phyloP scores from a whole-genome alignment of 225 moss, liverwort and hornwort genomes.

The Anthoceros angustus region DNA sequence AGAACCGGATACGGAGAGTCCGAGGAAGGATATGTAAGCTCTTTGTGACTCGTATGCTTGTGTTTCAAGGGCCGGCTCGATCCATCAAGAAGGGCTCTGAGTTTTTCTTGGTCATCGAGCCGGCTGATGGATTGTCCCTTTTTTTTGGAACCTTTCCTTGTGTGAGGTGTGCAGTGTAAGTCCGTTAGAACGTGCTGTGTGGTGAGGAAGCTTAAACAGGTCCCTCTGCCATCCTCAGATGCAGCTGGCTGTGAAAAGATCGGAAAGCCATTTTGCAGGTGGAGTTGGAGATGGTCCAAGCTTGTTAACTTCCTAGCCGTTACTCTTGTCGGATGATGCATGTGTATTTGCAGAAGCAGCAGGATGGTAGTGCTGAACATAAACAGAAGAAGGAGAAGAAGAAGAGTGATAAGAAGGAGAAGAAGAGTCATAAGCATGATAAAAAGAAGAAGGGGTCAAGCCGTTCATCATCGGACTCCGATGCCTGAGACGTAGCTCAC shows the following conservation, averaged over 20 bases:
- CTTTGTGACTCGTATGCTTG: background rate
- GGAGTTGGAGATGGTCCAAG: background rate
- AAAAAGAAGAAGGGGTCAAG: background rate
- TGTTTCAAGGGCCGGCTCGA: background rate
- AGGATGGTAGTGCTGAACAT: background rate
- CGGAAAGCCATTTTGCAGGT: background rate
- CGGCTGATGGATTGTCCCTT: background rate
- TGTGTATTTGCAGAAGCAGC: background rate
- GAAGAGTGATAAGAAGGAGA: background rate
- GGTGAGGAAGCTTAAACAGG: too few relatives aligned
- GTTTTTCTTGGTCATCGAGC: background rate
- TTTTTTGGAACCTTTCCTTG: too few relatives aligned
- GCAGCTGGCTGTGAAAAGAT: background rate
- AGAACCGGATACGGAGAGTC: background rate
- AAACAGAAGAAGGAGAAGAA: background rate
- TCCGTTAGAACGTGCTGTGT: too few relatives aligned
- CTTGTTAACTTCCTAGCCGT: background rate
- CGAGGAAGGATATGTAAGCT: background rate
- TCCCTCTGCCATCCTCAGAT: too few relatives aligned
- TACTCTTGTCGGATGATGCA: conserved; percentile 1
- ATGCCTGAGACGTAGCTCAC: background rate
- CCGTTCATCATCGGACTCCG: background rate
- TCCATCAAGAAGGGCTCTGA: background rate
- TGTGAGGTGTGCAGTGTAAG: too few relatives aligned
- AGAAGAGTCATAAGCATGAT: background rate